Evolutionary conservation across 805 yeast genomes (phyloP).

Genomic region (Metschnikowia similis): DNA sequence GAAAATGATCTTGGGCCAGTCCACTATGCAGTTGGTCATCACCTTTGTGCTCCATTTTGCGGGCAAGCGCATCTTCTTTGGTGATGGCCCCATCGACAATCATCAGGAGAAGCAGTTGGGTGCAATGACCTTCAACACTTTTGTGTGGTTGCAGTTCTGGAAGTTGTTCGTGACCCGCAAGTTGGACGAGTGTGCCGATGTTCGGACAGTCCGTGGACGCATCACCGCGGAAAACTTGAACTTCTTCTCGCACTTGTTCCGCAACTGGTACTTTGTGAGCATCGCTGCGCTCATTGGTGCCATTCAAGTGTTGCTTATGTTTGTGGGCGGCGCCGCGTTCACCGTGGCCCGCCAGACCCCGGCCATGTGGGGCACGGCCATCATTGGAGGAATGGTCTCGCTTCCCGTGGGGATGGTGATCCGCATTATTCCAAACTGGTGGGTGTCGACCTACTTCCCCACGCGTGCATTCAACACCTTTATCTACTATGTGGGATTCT

Average conservation of each 20-base stretch:
- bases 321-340: conserved; percentile 95
- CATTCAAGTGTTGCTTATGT: conserved; percentile 86
- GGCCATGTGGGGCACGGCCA: conserved; percentile 85
- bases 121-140: conserved; percentile 90
- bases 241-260: conserved; percentile 74
- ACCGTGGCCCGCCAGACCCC: conserved; percentile 75
- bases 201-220: conserved; percentile 53
- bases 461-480: conserved; percentile 42
- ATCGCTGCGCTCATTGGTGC: conserved; percentile 76
- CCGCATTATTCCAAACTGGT: conserved; percentile 77
- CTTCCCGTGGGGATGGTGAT: conserved; percentile 76
- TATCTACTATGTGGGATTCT: conserved; percentile 35
- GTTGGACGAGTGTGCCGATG: conserved; percentile 79
- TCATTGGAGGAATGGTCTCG: conserved; percentile 74
- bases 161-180: conserved; percentile 88
- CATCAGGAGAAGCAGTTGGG: conserved; percentile 57
- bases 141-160: conserved; percentile 97
- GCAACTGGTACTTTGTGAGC: conserved; percentile 75
- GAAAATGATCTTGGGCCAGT: conserved; percentile 95
- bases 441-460: conserved; percentile 68
- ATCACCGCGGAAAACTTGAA: conserved; percentile 64
- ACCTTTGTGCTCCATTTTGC: conserved; percentile 82
- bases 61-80: conserved; percentile 59
- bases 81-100: conserved; percentile 25
- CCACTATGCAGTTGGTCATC: conserved; percentile 68